Evolutionary conservation across 2,329 filamentous ascomycete species (phyloP).

Genomic region (Talaromyces albobiverticillius): DNA sequence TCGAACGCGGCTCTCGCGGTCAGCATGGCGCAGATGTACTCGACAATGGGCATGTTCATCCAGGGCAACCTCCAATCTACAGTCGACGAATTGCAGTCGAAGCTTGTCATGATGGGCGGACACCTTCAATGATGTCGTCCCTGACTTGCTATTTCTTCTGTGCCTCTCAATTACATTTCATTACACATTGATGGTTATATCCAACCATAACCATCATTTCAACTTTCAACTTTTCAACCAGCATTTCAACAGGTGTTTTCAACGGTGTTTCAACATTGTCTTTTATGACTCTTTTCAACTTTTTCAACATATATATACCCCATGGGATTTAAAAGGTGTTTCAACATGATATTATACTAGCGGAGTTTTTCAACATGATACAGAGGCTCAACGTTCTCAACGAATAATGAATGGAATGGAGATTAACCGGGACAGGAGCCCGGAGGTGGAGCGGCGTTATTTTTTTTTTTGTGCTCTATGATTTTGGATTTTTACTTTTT

Average conservation of each 20-base stretch:
- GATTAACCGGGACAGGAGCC: constrained; percentile 6
- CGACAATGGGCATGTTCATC: constrained; percentile 14
- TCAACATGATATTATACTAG: constrained; percentile 8
- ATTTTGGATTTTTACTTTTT: background rate
- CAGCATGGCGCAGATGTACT: constrained; percentile 10
- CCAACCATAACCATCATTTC: too few relatives aligned
- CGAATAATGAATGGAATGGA: constrained; percentile 11
- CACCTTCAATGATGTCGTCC: constrained; percentile 4
- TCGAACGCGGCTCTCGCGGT: background rate
- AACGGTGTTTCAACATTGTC: background rate
- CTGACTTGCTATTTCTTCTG: too few relatives aligned
- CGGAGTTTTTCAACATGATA: constrained; percentile 9
- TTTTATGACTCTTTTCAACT: too few relatives aligned
- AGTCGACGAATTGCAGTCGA: constrained; percentile 15
- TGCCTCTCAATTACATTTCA: too few relatives aligned
- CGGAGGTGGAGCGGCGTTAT: background rate
- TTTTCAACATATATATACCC: constrained; percentile 8
- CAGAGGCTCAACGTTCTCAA: constrained; percentile 13
- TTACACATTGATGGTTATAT: too few relatives aligned
- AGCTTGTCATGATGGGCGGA: constrained; percentile 10
- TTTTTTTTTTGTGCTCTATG: background rate
- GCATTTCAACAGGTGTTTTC: constrained; percentile 12
- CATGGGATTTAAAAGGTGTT: constrained; percentile 1
- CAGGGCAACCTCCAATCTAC: constrained; percentile 9
- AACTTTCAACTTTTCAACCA: background rate